phyloP scores from a whole-genome alignment of 2,329 filamentous ascomycete species.

The Paecilomyces formosus region DNA sequence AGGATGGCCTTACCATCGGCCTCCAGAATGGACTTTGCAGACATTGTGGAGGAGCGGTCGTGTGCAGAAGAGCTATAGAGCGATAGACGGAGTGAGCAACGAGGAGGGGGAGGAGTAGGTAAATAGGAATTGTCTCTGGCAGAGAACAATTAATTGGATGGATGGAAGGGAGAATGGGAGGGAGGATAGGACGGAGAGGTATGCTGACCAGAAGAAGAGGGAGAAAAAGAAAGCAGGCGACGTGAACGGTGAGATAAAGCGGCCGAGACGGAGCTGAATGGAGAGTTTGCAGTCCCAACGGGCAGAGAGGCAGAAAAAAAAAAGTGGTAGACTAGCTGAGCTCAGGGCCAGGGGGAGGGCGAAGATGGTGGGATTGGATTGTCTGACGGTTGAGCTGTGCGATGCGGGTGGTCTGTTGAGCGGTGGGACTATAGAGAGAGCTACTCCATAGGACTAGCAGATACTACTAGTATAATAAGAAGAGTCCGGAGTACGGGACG shows the following conservation, averaged over 20 bases:
- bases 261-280: background rate
- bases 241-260: background rate
- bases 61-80: conserved; percentile 4
- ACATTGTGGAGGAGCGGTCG: conserved; percentile 53
- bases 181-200: background rate
- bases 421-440: no score
- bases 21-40: conserved; percentile 95
- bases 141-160: conserved; percentile 3
- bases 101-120: conserved; percentile 1
- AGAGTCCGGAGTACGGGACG: no score
- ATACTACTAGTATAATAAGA: no score
- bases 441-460: no score
- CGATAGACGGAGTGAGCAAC: conserved; percentile 17
- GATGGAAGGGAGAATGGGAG: conserved; percentile 11
- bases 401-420: background rate
- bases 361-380: background rate
- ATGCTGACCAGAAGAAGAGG: background rate
- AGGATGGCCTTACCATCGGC: conserved; percentile 99
- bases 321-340: background rate
- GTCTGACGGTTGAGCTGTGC: background rate
- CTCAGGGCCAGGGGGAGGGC: background rate
- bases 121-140: background rate
- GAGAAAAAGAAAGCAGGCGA: background rate
- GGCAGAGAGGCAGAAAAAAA: background rate
- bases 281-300: background rate